phyloP scores from a whole-genome alignment of 345 rosid species.

The Citrus reticulata region DNA sequence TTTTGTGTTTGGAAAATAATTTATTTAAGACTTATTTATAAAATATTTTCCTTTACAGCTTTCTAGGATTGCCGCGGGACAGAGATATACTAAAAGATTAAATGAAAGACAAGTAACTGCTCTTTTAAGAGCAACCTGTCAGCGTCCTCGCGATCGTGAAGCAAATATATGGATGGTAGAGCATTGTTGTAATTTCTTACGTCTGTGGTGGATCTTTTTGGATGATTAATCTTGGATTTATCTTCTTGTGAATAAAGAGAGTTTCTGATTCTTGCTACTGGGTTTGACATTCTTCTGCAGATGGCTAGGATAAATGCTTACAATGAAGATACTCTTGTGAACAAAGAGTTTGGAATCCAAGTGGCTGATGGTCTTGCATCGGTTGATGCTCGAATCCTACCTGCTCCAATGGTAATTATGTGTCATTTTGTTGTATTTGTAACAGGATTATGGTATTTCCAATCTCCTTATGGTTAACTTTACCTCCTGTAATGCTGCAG shows the following conservation, averaged over 20 bases:
- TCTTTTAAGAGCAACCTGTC: constrained; percentile 63
- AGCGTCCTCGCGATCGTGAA: constrained; percentile 53
- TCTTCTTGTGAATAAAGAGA: not conserved
- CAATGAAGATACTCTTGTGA: constrained; percentile 13
- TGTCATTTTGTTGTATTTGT: not conserved
- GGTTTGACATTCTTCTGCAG: constrained; percentile 22
- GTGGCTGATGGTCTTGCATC: constrained; percentile 30
- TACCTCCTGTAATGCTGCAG: no score
- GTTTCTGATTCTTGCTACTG: no score
- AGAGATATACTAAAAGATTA: constrained; percentile 51
- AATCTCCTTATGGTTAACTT: no score
- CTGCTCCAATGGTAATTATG: constrained; percentile 53
- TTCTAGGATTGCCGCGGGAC: constrained; percentile 51
- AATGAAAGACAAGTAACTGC: constrained; percentile 60
- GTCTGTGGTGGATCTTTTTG: not conserved
- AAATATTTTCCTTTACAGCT: constrained; percentile 33
- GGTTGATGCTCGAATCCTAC: constrained; percentile 64
- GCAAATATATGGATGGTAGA: constrained; percentile 12
- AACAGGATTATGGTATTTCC: no score
- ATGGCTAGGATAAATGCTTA: constrained; percentile 21
- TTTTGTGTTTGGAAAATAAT: no score
- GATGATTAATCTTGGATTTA: not conserved
- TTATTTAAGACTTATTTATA: no score
- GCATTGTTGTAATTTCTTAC: not conserved
- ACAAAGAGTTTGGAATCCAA: constrained; percentile 52